Evolutionary conservation across 2,329 filamentous ascomycete species (phyloP).

Genomic region (Fonsecaea multimorphosa): DNA sequence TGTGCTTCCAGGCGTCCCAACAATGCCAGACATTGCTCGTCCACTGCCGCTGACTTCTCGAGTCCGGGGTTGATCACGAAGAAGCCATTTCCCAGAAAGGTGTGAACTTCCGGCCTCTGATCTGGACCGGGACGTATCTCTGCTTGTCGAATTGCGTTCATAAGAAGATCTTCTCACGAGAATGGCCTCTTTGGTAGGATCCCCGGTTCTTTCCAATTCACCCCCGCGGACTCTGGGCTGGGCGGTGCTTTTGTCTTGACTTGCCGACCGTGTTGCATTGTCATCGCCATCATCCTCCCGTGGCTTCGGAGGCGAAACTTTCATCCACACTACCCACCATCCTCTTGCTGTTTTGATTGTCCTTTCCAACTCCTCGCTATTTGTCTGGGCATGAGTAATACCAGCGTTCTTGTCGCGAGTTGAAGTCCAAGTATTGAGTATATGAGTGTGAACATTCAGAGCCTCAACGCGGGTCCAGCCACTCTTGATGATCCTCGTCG

Average conservation of each 20-base stretch:
- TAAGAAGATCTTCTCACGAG: constrained; percentile 52
- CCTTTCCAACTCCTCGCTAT: constrained; percentile 60
- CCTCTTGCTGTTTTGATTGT: constrained; percentile 68
- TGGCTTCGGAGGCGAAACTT: constrained; percentile 39
- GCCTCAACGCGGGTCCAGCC: constrained; percentile 58
- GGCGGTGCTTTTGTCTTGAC: constrained; percentile 3
- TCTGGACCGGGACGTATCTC: constrained; percentile 44
- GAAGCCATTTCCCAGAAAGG: constrained; percentile 41
- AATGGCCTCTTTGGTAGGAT: constrained; percentile 50
- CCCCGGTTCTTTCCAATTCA: not conserved
- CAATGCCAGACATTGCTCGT: not conserved
- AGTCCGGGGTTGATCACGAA: constrained; percentile 35
- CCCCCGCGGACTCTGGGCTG: not conserved
- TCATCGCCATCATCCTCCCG: not conserved
- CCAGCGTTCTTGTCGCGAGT: constrained; percentile 47
- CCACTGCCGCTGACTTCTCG: constrained; percentile 44
- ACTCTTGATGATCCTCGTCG: constrained; percentile 28
- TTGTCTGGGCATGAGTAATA: constrained; percentile 33
- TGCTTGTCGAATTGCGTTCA: constrained; percentile 45
- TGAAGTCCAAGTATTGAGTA: constrained; percentile 62
- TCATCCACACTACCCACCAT: constrained; percentile 72
- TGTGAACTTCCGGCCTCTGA: constrained; percentile 40
- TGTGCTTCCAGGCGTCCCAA: constrained; percentile 17
- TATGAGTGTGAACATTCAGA: constrained; percentile 66
- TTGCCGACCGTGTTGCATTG: constrained; percentile 12